A percentile compares a stretch with the other conserved stretches of the same genome.
Evolutionary conservation across 768 basidiomycete genomes (phyloP).

Genomic region (Lentinula guzmanii): DNA sequence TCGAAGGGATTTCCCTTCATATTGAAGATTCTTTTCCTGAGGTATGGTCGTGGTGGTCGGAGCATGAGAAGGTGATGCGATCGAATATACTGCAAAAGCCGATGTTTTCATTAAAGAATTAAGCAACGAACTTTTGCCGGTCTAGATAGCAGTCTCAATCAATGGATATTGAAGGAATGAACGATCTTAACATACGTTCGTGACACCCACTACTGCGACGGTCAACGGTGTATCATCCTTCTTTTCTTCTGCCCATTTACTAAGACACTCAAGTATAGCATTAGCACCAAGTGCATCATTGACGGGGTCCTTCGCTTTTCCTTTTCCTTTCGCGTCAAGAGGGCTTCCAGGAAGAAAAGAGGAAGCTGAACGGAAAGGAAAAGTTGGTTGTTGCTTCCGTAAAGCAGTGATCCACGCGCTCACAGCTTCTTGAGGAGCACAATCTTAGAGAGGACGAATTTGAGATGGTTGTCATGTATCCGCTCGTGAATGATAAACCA

Average conservation of each 20-base stretch:
- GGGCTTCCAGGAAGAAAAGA: conserved; percentile 48
- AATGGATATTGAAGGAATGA: conserved; percentile 1
- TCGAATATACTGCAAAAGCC: conserved; percentile 54
- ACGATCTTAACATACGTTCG: conserved; percentile 52
- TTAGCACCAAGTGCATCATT: conserved; percentile 62
- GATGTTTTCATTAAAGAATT: conserved; percentile 63
- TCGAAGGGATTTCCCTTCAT: conserved; percentile 45
- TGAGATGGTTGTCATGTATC: neutral
- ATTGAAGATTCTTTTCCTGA: conserved; percentile 51
- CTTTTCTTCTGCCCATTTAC: conserved; percentile 41
- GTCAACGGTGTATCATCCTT: conserved; percentile 43
- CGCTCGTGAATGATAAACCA: conserved; percentile 9
- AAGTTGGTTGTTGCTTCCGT: conserved; percentile 52
- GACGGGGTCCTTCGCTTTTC: conserved; percentile 29
- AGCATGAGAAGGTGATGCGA: conserved; percentile 42
- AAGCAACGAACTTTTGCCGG: conserved; percentile 80
- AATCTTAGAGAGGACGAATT: conserved; percentile 40
- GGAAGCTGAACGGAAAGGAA: conserved; percentile 70
- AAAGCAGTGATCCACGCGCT: conserved; percentile 62
- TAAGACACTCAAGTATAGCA: conserved; percentile 42
- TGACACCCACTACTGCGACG: conserved; percentile 78
- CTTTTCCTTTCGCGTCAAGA: conserved; percentile 36
- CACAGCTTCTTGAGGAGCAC: conserved; percentile 73
- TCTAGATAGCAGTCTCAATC: conserved; percentile 28
- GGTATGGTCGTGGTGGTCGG: conserved; percentile 71